Base-by-base conservation (phyloP, 768 basidiomycete genomes). In the Mycena filopes region DNA sequence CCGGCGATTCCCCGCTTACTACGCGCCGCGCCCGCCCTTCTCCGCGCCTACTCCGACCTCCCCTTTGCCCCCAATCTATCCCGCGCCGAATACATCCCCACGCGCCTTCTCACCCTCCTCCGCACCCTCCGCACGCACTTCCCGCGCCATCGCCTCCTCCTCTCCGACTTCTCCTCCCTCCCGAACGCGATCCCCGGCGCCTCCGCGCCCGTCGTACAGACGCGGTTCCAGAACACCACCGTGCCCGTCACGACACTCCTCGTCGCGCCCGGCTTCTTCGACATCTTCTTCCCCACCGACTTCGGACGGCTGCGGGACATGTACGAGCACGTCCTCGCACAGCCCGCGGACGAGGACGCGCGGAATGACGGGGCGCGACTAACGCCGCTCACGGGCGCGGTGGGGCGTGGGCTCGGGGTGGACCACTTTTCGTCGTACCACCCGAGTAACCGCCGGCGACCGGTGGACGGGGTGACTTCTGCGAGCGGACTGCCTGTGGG, bases 211-310 rank as follows among this genome's bases (percentile, higher is more conserved):
- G 98, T 99, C 25, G 98, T 99, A 25, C 98, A 99, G 79, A 98
- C 98, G 26, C 87, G 95, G 55, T 90, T 92, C 74, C 88, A 87
- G 47, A 92, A 91, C 64, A 85, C 86, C 49, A 96, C 93, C 72
- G 91, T 99, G 2, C 93, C 98, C 5, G 96, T 94, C 72, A 84
- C 89, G 67, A 98, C 94, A 16, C 84, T 98, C 60, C 88, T 97
- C 71, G 98, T 99, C 63, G 90, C 89, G 71, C 97, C 93, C 73
- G 98, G 98, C 10, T 96, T 90, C 80, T 99, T 99, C 77, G 98
- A 99, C 76, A 99, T 99, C 65, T 94, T 99, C 82, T 99, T 99
- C 81, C 98, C 98, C 12, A 99, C 97, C 15, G 82, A 94, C 74
- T 98, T 98, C 68, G 87, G 86, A 55, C 85, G 84, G 23, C 83